These are phyloP conservation scores for Cladosporium halotolerans DNA, from an alignment of 2,329 filamentous ascomycete species.

Conservation along the genomic window DNA sequence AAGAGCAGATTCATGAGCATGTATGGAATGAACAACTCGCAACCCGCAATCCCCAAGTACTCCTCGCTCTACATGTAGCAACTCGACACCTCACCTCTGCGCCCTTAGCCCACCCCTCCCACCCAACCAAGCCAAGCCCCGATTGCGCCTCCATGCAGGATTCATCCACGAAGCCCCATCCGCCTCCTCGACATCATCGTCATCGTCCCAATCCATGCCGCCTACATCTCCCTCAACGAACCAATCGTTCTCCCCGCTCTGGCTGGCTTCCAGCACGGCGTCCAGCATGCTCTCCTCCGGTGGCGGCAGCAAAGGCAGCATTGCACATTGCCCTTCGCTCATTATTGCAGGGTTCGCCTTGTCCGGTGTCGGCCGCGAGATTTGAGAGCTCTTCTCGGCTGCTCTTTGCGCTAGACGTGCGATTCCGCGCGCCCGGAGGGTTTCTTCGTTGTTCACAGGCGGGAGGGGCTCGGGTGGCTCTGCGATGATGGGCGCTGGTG, in stretches of 20 bases:
- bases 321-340: background rate
- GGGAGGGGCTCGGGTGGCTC: conserved; percentile 8
- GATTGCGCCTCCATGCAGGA: conserved; percentile 9
- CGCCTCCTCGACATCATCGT: conserved; percentile 21
- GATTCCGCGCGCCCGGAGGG: conserved; percentile 24
- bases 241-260: background rate
- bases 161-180: conserved; percentile 19
- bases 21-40: too few species aligned
- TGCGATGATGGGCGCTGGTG: background rate
- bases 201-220: conserved; percentile 15
- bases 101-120: conserved; percentile 11
- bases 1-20: too few species aligned
- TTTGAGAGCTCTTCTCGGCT: conserved; percentile 5
- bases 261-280: conserved; percentile 12
- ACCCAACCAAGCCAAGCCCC: conserved; percentile 4
- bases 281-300: conserved; percentile 19
- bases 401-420: conserved; percentile 19
- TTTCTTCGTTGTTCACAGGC: conserved; percentile 23
- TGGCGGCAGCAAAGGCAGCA: conserved; percentile 15
- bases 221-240: conserved; percentile 7
- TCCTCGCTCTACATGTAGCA: conserved; percentile 11
- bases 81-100: conserved; percentile 20
- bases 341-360: background rate
- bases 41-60: too few species aligned
- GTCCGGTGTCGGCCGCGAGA: background rate